Conservation (phyloP, 768 basidiomycete species). For the Kwoniella newhampshirensis region DNA sequence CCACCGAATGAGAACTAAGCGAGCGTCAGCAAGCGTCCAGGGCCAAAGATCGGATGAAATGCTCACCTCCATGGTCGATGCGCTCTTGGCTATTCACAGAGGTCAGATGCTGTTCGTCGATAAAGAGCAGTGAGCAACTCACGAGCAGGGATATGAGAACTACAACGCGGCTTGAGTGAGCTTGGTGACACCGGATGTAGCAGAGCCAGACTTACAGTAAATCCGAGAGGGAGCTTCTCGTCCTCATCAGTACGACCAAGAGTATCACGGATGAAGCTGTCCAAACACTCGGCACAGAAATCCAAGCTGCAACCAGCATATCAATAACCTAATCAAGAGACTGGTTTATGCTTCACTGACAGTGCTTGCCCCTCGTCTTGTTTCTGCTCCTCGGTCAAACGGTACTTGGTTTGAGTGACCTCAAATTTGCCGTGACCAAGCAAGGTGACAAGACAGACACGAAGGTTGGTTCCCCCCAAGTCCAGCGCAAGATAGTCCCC, state of each 20-base stretch:
- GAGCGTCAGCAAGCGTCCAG: slow-evolving; percentile 13
- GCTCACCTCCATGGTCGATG: slow-evolving; percentile 77
- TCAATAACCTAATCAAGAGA: neutral
- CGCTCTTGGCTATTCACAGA: slow-evolving; percentile 91
- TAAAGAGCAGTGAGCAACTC: slow-evolving; percentile 54
- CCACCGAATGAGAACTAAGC: slow-evolving; percentile 80
- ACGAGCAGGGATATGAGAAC: slow-evolving; percentile 97
- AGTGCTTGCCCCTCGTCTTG: slow-evolving; percentile 92
- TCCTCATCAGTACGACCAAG: slow-evolving; percentile 54
- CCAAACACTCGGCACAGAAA: slow-evolving; percentile 92
- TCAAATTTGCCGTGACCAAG: slow-evolving; percentile 94
- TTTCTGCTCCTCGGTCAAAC: slow-evolving; percentile 95
- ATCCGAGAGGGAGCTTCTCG: slow-evolving; percentile 75
- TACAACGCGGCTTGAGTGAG: slow-evolving; percentile 16
- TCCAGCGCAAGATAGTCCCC: slow-evolving; percentile 85
- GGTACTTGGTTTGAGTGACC: slow-evolving; percentile 95
- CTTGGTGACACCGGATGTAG: neutral
- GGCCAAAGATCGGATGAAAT: neutral
- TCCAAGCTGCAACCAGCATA: slow-evolving; percentile 59
- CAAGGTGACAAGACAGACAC: slow-evolving; percentile 91
- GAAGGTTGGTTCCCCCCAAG: slow-evolving; percentile 83
- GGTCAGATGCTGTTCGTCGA: too few relatives aligned
- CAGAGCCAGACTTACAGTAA: slow-evolving; percentile 69
- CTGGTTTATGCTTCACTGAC: slow-evolving; percentile 49
- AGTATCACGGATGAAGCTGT: slow-evolving; percentile 80